Conservation (phyloP, 495 filamentous ascomycete species). For the Penicillium egyptiacum region DNA sequence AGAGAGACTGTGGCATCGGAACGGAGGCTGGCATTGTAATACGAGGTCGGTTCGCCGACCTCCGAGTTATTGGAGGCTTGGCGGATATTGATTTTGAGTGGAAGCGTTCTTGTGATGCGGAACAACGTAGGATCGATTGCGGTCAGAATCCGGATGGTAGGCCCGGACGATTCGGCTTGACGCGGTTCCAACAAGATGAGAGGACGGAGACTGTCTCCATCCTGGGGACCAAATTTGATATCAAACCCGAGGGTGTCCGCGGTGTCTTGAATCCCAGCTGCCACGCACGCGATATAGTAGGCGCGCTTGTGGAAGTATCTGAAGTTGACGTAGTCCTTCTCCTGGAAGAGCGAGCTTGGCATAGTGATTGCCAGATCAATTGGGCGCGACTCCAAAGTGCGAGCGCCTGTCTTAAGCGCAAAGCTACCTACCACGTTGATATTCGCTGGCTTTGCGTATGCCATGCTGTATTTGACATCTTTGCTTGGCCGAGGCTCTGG, state of each 20-base stretch:
- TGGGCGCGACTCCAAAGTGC: slow-evolving; percentile 52
- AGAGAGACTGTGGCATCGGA: slow-evolving; percentile 71
- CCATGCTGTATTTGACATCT: slow-evolving; percentile 75
- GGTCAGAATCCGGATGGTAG: slow-evolving; percentile 64
- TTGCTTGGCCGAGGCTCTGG: slow-evolving; percentile 71
- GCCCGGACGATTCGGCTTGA: slow-evolving; percentile 2
- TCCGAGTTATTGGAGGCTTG: slow-evolving; percentile 34
- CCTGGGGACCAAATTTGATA: slow-evolving; percentile 63
- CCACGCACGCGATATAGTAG: slow-evolving; percentile 82
- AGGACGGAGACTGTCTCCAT: slow-evolving; percentile 78
- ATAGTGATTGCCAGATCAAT: slow-evolving; percentile 87
- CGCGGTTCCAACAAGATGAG: slow-evolving; percentile 58
- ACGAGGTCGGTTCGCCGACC: slow-evolving; percentile 61
- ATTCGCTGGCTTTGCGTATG: slow-evolving; percentile 70
- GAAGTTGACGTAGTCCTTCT: slow-evolving; percentile 92
- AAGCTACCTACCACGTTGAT: slow-evolving; percentile 91
- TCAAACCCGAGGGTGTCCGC: slow-evolving; percentile 50
- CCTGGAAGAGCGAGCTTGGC: slow-evolving; percentile 76
- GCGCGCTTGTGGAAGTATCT: slow-evolving; percentile 94
- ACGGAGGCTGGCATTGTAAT: slow-evolving; percentile 83
- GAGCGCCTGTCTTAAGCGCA: slow-evolving; percentile 69
- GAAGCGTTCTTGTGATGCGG: slow-evolving; percentile 61
- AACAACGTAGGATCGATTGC: slow-evolving; percentile 67
- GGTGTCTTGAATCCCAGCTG: slow-evolving; percentile 61
- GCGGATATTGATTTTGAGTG: slow-evolving; percentile 70